These are phyloP conservation scores for Petunia axillaris DNA, from an alignment of 257 asterid genomes.

Conservation along the genomic window DNA sequence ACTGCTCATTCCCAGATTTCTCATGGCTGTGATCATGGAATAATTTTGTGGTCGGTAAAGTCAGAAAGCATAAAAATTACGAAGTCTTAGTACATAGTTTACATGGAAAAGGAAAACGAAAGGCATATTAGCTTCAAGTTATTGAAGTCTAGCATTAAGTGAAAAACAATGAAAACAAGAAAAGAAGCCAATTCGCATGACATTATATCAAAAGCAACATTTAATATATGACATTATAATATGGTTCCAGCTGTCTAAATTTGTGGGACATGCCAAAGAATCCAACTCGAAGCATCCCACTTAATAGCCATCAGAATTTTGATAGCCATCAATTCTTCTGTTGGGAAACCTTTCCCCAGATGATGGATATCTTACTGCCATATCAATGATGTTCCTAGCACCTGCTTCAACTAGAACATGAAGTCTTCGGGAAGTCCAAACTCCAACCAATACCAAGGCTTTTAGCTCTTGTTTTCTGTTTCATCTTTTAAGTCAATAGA, in stretches of 20 bases:
- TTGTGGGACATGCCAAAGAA: no score
- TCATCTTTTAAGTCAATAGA: background rate
- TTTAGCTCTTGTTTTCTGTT: constrained; percentile 3
- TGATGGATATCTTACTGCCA: background rate
- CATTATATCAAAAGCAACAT: background rate
- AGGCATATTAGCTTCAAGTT: constrained; percentile 5
- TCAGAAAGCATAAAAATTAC: constrained; percentile 12
- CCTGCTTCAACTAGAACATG: background rate
- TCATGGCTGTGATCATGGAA: constrained; percentile 52
- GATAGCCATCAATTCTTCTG: no score
- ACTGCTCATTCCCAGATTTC: constrained; percentile 84
- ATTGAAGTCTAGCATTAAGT: background rate
- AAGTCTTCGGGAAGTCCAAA: constrained; percentile 2
- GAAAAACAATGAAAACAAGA: background rate
- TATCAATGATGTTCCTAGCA: constrained; percentile 16
- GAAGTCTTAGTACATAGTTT: background rate
- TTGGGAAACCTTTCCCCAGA: constrained; percentile 9
- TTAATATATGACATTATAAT: no score
- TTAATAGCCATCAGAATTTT: no score
- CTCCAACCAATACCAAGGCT: background rate
- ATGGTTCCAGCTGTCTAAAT: no score
- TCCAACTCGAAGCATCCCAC: no score
- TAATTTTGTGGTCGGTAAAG: background rate
- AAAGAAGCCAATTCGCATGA: background rate
- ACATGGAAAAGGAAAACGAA: background rate